These are phyloP conservation scores for Athelia sp. DNA, from an alignment of 1,284 basidiomycete genomes.

Conservation along the genomic window DNA sequence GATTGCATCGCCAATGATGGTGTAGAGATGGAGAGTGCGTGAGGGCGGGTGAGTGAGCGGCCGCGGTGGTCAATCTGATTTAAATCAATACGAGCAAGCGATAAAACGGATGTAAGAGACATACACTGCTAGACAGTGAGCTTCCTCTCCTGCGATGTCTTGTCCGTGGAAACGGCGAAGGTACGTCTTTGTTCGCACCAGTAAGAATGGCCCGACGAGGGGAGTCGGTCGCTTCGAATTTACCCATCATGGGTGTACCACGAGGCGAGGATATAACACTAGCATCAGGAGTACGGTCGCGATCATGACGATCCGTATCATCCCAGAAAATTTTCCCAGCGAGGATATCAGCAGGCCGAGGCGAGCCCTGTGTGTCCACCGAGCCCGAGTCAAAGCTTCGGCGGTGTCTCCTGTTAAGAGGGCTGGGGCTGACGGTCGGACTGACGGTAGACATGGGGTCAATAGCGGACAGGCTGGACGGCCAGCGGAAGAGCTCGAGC, in stretches of 20 bases:
- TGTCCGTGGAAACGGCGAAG: slow-evolving; percentile 62
- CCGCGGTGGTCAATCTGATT: slow-evolving; percentile 28
- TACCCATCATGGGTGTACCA: slow-evolving; percentile 48
- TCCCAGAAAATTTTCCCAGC: slow-evolving; percentile 50
- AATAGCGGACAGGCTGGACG: slow-evolving; percentile 59
- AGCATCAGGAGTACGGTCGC: slow-evolving; percentile 29
- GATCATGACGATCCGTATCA: slow-evolving; percentile 36
- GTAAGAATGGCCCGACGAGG: slow-evolving; percentile 54
- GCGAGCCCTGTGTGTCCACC: slow-evolving; percentile 30
- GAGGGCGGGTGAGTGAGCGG: slow-evolving; percentile 24
- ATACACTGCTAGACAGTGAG: slow-evolving; percentile 31
- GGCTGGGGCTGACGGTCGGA: slow-evolving; percentile 40
- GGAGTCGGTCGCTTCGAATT: slow-evolving; percentile 37
- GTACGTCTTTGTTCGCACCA: slow-evolving; percentile 45
- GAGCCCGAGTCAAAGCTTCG: slow-evolving; percentile 18
- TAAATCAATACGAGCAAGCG: slow-evolving; percentile 1
- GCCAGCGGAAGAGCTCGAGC: slow-evolving; percentile 65
- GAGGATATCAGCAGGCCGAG: slow-evolving; percentile 61
- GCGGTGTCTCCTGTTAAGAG: slow-evolving; percentile 23
- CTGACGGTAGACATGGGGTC: slow-evolving; percentile 70
- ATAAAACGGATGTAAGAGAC: slow-evolving; percentile 16
- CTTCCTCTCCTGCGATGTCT: slow-evolving; percentile 31
- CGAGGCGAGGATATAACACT: slow-evolving; percentile 17
- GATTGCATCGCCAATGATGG: slow-evolving; percentile 6
- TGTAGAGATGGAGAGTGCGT: slow-evolving; percentile 22